These are phyloP conservation scores for Alternaria ventricosa DNA, from an alignment of 2,329 filamentous ascomycete genomes.

Conservation along the genomic window DNA sequence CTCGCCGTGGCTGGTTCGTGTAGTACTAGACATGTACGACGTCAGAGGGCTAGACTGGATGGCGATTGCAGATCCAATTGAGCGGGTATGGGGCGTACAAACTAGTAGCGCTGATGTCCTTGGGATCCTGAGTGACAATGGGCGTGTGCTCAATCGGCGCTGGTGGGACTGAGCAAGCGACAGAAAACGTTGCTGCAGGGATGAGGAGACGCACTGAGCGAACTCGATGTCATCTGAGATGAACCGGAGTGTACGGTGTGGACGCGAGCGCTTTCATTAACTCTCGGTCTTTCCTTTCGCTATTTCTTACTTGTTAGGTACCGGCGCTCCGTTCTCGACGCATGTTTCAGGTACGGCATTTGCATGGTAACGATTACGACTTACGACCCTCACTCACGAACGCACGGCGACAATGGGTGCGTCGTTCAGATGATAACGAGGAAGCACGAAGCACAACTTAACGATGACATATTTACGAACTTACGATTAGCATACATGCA, in stretches of 20 bases:
- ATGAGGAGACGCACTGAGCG: neutral
- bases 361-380: neutral
- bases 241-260: too few relatives aligned
- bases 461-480: neutral
- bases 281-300: neutral
- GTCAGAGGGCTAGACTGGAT: slow-evolving; percentile 46
- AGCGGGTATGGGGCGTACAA: slow-evolving; percentile 42
- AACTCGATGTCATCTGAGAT: neutral
- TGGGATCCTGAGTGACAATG: slow-evolving; percentile 44
- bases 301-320: neutral
- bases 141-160: slow-evolving; percentile 36
- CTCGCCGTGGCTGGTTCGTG: slow-evolving; percentile 46
- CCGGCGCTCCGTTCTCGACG: neutral
- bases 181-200: neutral
- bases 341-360: slow-evolving; percentile 1
- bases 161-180: slow-evolving; percentile 46
- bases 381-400: neutral
- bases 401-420: neutral
- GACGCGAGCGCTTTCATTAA: neutral
- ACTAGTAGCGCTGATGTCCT: slow-evolving; percentile 46
- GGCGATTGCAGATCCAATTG: slow-evolving; percentile 44
- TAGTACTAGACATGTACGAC: slow-evolving; percentile 47
- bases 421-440: neutral
- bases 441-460: neutral
- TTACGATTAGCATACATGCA: slow-evolving; percentile 4